These are phyloP conservation scores for Desmodesmus armatus DNA, from an alignment of 139 green algal species.

Conservation along the genomic window DNA sequence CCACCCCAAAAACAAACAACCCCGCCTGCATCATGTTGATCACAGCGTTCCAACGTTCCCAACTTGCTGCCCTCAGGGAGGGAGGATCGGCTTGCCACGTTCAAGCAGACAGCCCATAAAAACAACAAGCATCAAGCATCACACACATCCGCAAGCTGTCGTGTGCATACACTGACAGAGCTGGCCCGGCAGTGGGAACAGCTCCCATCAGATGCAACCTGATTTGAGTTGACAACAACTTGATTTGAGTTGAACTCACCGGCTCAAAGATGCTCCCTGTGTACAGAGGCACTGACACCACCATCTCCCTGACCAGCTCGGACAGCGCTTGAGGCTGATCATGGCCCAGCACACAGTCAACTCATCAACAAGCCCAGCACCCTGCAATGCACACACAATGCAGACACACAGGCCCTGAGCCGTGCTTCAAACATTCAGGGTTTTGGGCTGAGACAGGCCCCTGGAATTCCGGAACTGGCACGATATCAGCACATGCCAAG, in stretches of 20 bases:
- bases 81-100: not conserved
- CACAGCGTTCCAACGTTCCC: too few species aligned
- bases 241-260: not conserved
- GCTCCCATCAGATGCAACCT: not conserved
- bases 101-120: not conserved
- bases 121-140: not conserved
- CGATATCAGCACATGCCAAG: too few species aligned
- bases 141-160: not conserved
- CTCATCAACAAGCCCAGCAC: constrained; percentile 62
- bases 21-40: too few species aligned
- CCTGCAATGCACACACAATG: too few species aligned
- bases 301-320: constrained; percentile 48
- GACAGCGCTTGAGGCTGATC: constrained; percentile 59
- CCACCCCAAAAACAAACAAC: too few species aligned
- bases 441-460: too few species aligned
- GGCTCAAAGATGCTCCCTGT: constrained; percentile 39
- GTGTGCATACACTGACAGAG: not conserved
- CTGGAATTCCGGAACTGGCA: too few species aligned
- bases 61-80: too few species aligned
- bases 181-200: not conserved
- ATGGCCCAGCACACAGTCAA: constrained; percentile 67
- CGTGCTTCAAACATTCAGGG: too few species aligned
- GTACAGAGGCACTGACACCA: constrained; percentile 55
- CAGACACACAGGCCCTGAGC: too few species aligned
- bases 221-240: not conserved